phyloP scores from a whole-genome alignment of 306 rosid species.

The Luffa aegyptiaca region DNA sequence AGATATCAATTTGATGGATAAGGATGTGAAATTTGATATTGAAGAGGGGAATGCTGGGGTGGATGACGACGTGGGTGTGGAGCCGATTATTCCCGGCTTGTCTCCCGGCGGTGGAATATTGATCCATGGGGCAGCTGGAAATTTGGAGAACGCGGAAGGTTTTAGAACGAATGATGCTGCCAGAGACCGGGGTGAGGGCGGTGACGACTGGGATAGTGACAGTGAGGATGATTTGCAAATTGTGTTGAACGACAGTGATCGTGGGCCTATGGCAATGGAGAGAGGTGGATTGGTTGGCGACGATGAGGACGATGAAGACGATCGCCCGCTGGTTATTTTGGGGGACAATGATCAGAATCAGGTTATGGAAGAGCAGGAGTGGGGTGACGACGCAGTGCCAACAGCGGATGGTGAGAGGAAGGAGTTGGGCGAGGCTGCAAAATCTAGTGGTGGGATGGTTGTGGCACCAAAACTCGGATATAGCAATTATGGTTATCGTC shows the following conservation, averaged over 20 bases:
- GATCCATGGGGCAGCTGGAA: conserved; percentile 14
- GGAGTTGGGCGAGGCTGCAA: conserved; percentile 50
- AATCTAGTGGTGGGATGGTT: conserved; percentile 21
- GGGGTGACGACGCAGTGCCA: conserved; percentile 56
- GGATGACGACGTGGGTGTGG: conserved; percentile 30
- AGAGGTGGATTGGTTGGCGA: conserved; percentile 49
- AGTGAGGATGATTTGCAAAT: conserved; percentile 97
- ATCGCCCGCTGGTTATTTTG: conserved; percentile 57
- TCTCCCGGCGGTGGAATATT: conserved; percentile 14
- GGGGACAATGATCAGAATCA: conserved; percentile 52
- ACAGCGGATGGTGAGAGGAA: conserved; percentile 65
- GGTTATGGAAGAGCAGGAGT: conserved; percentile 62
- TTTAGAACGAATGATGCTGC: conserved; percentile 17
- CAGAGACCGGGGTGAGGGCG: conserved; percentile 25
- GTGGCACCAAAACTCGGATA: conserved; percentile 56
- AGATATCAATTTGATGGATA: conserved; percentile 39
- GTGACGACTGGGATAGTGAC: conserved; percentile 91
- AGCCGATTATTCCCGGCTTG: conserved; percentile 74
- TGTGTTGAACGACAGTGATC: conserved; percentile 72
- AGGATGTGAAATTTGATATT: conserved; percentile 77
- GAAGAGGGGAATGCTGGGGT: conserved; percentile 45
- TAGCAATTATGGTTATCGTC: conserved; percentile 78
- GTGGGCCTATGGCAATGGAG: conserved; percentile 54
- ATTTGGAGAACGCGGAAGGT: conserved; percentile 14
- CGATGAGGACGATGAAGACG: conserved; percentile 63